Conservation (phyloP, 495 filamentous ascomycete species). For the Penicillium cosmopolitanum region DNA sequence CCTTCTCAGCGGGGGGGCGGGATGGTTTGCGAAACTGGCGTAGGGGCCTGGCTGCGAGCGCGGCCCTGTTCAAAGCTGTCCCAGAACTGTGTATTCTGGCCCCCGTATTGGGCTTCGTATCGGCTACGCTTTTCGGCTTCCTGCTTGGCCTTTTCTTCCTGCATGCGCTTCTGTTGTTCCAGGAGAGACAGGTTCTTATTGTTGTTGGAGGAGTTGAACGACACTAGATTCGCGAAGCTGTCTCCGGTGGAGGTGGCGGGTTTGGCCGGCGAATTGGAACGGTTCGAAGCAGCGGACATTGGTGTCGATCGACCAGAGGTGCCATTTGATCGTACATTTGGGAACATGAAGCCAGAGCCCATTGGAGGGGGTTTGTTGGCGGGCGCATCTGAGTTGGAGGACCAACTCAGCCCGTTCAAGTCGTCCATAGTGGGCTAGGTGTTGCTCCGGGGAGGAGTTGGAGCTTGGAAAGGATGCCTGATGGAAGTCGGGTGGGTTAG, state of each 20-base stretch:
- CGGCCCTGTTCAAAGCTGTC: constrained; percentile 61
- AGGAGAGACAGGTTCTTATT: constrained; percentile 73
- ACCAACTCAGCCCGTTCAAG: constrained; percentile 61
- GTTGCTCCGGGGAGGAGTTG: constrained; percentile 7
- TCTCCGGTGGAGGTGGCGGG: constrained; percentile 68
- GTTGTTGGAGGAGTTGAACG: constrained; percentile 68
- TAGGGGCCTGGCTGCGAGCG: constrained; percentile 41
- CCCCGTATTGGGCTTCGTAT: constrained; percentile 75
- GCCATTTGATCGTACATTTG: constrained; percentile 59
- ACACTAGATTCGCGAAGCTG: constrained; percentile 88
- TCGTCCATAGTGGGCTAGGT: constrained; percentile 55
- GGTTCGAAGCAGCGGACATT: constrained; percentile 57
- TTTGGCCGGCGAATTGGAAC: constrained; percentile 54
- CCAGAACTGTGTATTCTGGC: constrained; percentile 66
- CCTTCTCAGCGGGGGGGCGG: constrained; percentile 47
- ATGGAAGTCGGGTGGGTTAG: background rate
- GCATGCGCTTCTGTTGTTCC: constrained; percentile 81
- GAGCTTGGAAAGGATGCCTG: constrained; percentile 3
- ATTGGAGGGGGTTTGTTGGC: constrained; percentile 51
- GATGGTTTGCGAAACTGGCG: constrained; percentile 56
- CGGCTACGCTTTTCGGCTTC: constrained; percentile 71
- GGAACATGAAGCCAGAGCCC: constrained; percentile 60
- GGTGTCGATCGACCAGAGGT: constrained; percentile 73
- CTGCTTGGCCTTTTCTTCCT: constrained; percentile 75
- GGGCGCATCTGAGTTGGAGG: constrained; percentile 38